A percentile compares a stretch with the other conserved stretches of the same genome.
These are phyloP conservation scores for Protomyces lactucae-debilis DNA, from an alignment of 1,139 yeast genomes.

Conservation along the genomic window DNA sequence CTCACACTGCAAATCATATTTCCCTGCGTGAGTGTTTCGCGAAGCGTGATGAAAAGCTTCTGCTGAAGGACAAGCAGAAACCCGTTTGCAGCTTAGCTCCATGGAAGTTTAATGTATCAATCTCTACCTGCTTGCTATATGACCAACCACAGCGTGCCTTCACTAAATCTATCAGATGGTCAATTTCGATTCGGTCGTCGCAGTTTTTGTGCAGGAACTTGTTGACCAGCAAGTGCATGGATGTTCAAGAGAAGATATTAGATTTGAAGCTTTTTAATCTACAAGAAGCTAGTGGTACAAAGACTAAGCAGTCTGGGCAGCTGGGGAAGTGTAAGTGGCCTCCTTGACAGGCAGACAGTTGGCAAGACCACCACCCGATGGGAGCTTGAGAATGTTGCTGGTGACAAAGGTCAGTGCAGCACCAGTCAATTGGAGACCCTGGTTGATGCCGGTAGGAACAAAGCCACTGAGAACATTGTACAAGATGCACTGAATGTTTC, in stretches of 20 bases:
- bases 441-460: constrained; percentile 2
- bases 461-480: constrained; percentile 9
- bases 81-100: no score
- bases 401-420: background rate
- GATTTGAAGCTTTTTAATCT: background rate
- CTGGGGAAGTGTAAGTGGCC: background rate
- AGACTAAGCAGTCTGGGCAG: background rate
- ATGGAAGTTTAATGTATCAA: no score
- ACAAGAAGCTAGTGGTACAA: background rate
- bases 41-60: no score
- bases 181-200: no score
- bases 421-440: background rate
- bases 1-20: no score
- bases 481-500: constrained; percentile 1
- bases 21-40: no score
- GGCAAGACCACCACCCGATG: background rate
- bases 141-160: no score
- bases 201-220: no score
- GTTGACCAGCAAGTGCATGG: background rate
- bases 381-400: background rate
- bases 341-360: background rate
- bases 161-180: no score
- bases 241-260: background rate
- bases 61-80: no score
- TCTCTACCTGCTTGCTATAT: no score